phyloP scores from a whole-genome alignment of 768 basidiomycete species.

The Amanita rubescens region DNA sequence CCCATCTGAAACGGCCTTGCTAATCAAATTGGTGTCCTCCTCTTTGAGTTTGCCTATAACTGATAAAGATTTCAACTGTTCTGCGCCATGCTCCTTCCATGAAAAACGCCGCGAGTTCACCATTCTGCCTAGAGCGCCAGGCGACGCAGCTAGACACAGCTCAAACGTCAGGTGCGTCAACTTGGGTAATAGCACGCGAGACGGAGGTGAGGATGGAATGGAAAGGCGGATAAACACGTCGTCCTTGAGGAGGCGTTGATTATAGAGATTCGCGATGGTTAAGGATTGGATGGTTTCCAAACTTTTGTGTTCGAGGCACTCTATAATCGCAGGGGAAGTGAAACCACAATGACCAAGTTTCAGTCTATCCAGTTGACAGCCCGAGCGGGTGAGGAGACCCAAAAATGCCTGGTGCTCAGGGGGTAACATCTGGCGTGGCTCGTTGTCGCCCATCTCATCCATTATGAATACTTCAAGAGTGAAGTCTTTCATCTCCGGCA shows the following conservation, averaged over 20 bases:
- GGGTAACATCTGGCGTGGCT: background rate
- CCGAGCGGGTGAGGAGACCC: background rate
- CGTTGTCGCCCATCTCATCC: background rate
- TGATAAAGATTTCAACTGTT: background rate
- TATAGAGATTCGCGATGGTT: background rate
- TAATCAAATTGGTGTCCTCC: background rate
- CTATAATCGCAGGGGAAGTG: background rate
- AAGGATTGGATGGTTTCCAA: background rate
- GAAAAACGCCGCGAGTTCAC: background rate
- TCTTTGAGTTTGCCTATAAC: background rate
- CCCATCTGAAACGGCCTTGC: background rate
- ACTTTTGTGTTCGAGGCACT: slow-evolving; percentile 1
- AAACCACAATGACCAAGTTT: background rate
- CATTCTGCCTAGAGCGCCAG: background rate
- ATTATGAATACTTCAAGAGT: background rate
- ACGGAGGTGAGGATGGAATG: background rate
- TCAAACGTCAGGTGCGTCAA: background rate
- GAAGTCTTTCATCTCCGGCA: background rate
- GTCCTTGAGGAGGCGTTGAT: background rate
- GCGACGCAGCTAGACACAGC: background rate
- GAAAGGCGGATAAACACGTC: background rate
- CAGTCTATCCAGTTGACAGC: background rate
- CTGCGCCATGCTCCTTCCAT: background rate
- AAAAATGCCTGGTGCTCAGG: background rate
- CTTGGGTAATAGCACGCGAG: background rate